phyloP scores from a whole-genome alignment of 768 basidiomycete species.

The Tulasnella sp. region DNA sequence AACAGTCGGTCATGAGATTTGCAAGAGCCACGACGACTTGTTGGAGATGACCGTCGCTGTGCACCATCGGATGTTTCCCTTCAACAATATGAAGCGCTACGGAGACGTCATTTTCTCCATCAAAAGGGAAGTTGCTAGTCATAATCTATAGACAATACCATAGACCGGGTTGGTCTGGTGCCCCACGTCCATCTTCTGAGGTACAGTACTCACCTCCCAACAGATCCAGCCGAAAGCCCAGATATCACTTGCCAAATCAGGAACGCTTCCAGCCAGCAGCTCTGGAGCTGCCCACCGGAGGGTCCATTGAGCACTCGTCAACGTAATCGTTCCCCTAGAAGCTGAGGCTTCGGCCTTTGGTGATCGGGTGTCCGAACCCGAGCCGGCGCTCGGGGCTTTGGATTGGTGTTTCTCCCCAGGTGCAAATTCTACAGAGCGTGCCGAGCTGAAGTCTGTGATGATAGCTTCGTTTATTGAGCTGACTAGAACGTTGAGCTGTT shows the following conservation, averaged over 20 bases:
- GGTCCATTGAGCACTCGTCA: background rate
- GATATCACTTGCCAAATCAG: background rate
- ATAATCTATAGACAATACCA: background rate
- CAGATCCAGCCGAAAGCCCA: slow-evolving; percentile 6
- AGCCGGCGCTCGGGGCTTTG: background rate
- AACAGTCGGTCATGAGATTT: background rate
- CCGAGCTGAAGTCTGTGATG: background rate
- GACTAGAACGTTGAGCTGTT: background rate
- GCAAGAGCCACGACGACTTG: background rate
- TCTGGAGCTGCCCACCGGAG: background rate
- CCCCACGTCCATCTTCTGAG: background rate
- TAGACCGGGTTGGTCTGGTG: background rate
- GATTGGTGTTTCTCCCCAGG: background rate
- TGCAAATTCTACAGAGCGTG: background rate
- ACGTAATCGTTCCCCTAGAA: background rate
- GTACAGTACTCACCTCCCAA: background rate
- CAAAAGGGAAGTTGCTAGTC: background rate
- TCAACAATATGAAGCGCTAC: background rate
- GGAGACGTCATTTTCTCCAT: background rate
- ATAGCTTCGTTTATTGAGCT: background rate
- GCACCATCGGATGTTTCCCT: background rate
- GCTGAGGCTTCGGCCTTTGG: background rate
- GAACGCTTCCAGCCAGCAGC: background rate
- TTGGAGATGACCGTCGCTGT: background rate
- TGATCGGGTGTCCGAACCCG: background rate